Conservation (phyloP, 2,329 filamentous ascomycete species). For the Pyrenophora teres region DNA sequence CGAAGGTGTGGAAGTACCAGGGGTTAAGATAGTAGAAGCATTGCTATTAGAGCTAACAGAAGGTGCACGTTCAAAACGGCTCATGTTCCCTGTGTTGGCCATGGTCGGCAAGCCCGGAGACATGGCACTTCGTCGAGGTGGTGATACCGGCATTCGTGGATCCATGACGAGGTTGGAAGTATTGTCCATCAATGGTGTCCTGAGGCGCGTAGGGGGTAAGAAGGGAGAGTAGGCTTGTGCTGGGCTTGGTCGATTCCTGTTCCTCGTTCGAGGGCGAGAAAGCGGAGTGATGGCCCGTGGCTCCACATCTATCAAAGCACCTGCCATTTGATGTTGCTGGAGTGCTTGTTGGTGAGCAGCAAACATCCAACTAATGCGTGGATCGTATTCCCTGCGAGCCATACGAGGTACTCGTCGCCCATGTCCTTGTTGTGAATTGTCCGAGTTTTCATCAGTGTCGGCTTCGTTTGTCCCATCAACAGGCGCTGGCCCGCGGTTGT, state of each 20-base stretch:
- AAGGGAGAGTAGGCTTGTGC: constrained; percentile 45
- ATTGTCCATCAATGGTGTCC: constrained; percentile 43
- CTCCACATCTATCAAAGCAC: constrained; percentile 43
- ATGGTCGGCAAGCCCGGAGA: constrained; percentile 27
- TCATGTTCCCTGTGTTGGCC: constrained; percentile 16
- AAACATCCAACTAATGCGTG: constrained; percentile 50
- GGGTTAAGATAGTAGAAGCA: constrained; percentile 35
- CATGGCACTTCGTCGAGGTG: constrained; percentile 33
- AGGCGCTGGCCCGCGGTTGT: constrained; percentile 31
- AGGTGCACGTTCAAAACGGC: constrained; percentile 31
- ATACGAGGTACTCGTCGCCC: constrained; percentile 28
- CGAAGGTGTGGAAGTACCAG: constrained; percentile 35
- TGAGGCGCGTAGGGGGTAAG: constrained; percentile 39
- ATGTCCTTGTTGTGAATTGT: constrained; percentile 40
- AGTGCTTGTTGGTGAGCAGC: constrained; percentile 48
- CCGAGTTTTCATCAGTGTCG: constrained; percentile 48
- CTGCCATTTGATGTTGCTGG: constrained; percentile 39
- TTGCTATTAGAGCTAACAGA: constrained; percentile 38
- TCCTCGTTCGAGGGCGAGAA: constrained; percentile 46
- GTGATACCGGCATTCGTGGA: constrained; percentile 37
- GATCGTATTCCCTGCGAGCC: constrained; percentile 46
- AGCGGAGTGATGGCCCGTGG: constrained; percentile 47
- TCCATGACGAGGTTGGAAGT: constrained; percentile 28
- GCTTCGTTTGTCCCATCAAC: constrained; percentile 33
- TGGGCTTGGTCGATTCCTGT: constrained; percentile 46